These are phyloP conservation scores for Phaeosphaeriaceae sp. DNA, from an alignment of 2,329 filamentous ascomycete species.

Conservation along the genomic window DNA sequence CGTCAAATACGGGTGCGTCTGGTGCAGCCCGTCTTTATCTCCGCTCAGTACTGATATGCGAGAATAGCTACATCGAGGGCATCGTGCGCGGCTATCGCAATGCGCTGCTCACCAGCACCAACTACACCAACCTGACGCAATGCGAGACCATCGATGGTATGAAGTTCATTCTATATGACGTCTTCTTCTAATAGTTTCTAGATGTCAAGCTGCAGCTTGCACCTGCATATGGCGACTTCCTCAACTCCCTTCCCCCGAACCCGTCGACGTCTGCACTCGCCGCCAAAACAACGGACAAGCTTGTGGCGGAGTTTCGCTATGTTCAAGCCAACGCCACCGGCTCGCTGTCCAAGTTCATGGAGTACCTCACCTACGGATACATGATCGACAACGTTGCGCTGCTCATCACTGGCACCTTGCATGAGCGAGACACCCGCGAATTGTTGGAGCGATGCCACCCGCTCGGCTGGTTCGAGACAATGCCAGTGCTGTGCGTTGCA, in stretches of 20 bases:
- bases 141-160: conserved; percentile 96
- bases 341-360: conserved; percentile 91
- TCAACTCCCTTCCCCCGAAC: conserved; percentile 90
- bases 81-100: conserved; percentile 98
- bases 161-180: conserved; percentile 27
- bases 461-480: conserved; percentile 97
- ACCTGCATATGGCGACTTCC: conserved; percentile 96
- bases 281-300: conserved; percentile 95
- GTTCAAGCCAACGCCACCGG: conserved; percentile 92
- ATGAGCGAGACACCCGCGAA: conserved; percentile 96
- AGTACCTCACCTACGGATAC: conserved; percentile 98
- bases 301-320: conserved; percentile 97
- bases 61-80: conserved; percentile 86
- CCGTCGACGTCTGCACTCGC: conserved; percentile 95
- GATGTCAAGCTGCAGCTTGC: conserved; percentile 98
- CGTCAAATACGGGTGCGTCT: conserved; percentile 82
- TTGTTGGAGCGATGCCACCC: conserved; percentile 95
- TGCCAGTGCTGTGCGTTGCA: conserved; percentile 96
- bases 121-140: conserved; percentile 95
- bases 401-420: conserved; percentile 94
- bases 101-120: conserved; percentile 83
- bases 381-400: conserved; percentile 99
- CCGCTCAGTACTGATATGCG: conserved; percentile 20
- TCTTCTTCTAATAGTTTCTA: conserved; percentile 48
- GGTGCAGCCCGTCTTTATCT: background rate